Evolutionary conservation across 306 rosid genomes (phyloP), one percentile per base, ranked within the genome.

Genomic region (Castanopsis chinensis): DNA sequence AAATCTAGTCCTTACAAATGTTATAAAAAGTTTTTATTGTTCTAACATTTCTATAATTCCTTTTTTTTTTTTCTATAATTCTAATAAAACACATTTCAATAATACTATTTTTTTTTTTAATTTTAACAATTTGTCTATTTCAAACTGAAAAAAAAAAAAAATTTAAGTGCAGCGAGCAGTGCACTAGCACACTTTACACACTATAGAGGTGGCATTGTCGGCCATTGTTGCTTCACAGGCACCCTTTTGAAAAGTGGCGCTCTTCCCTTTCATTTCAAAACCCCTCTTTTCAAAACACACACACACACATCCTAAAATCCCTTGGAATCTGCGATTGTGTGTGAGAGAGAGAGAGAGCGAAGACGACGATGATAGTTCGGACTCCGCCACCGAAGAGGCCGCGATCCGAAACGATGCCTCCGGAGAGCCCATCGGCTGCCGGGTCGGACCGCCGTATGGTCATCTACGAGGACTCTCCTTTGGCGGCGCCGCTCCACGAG

Each of bases 381-480:
- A 92, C 97, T 83, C 99, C 97, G 35, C 93, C 88, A 1, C 57
- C 88, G 35, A 94, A 94, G 92, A 91, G 85, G 90, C 89, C 84
- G 28, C 95, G 99, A 5, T 82, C 82, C 71, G 90, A 85, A 12
- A 55, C 45, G 23, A 49, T 56, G 78, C 78, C 49, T 17, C 56
- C 81, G 6, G 84, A 70, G 20, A 58, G 78, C 79, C 63, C 82
- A 49, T 68, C 74, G 58, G 74, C 19, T 8, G 33, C 63, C 19
- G 84, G 73, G 21, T 77, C 77, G 41, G 85, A 81, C 13, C 79
- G 35, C 3, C 91, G 91, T 57, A 88, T 95, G 58, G 94, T 90
- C n/a, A 88, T 92, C 84, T 95, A 87, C 78, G 96, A 89, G 83
- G 98, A 91, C 33, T 86, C 88, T 57, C 84, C 83, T 53, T 74